A percentile compares a stretch with the other conserved stretches of the same genome.
phyloP scores from a whole-genome alignment of 2,329 filamentous ascomycete genomes.

The Claviceps arundinis region DNA sequence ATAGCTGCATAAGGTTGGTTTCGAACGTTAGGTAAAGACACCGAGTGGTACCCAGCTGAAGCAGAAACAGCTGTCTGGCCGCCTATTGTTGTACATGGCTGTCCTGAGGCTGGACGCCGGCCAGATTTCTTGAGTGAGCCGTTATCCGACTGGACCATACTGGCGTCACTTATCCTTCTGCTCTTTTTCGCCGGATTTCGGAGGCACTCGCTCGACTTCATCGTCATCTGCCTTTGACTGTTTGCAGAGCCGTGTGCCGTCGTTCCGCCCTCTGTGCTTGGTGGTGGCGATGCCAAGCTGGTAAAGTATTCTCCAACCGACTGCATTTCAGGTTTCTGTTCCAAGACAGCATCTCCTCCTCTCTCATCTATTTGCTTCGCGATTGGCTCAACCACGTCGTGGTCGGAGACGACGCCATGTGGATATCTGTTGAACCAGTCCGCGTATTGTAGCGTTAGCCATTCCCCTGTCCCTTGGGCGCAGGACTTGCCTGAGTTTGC shows the following conservation, averaged over 20 bases:
- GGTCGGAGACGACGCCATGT: conserved; percentile 64
- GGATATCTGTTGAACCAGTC: conserved; percentile 97
- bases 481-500: conserved; percentile 50
- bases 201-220: conserved; percentile 15
- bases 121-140: conserved; percentile 7
- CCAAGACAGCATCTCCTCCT: conserved; percentile 76
- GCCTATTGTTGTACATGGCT: conserved; percentile 20
- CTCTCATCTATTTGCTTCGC: conserved; percentile 56
- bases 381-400: conserved; percentile 69
- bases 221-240: conserved; percentile 27
- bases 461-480: conserved; percentile 32
- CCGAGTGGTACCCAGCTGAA: conserved; percentile 24
- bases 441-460: conserved; percentile 79
- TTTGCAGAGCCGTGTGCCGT: conserved; percentile 9
- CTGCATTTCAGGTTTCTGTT: conserved; percentile 79
- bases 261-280: conserved; percentile 31
- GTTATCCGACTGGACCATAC: conserved; percentile 4
- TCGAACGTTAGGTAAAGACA: conserved; percentile 29
- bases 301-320: conserved; percentile 93
- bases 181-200: conserved; percentile 1
- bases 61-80: conserved; percentile 25
- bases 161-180: conserved; percentile 3
- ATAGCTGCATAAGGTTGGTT: conserved; percentile 30
- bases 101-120: conserved; percentile 10
- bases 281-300: conserved; percentile 54